Base-by-base conservation (phyloP, 1,284 basidiomycete genomes). In the Trichosporon ovoides region DNA sequence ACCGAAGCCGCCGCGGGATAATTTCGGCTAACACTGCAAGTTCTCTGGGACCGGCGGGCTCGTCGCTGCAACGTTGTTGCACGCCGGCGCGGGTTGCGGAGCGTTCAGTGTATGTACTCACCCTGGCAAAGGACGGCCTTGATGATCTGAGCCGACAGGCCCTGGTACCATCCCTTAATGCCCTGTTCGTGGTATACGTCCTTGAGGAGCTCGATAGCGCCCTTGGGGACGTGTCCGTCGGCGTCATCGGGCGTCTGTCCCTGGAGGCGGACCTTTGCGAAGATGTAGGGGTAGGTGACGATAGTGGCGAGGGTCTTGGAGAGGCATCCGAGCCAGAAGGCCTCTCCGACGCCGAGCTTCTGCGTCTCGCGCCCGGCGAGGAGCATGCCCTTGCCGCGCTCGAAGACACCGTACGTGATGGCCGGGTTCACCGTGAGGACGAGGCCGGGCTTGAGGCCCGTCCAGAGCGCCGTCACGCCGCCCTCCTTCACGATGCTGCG, bases 381-480 rank as follows among this genome's bases (percentile, higher is more conserved):
- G 54, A 68, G 22, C 57, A 59, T 65, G 2, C 65, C 56, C 81
- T 98, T 98, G 62, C 96, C 82, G 53, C 93, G 84, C 80, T 98
- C 95, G 72, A 91, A 98, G 37, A 88, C 83, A 53, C 96, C 96
- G 75, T 98, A 99, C 1, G 96, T 99, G 78, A 99, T 98, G 19
- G 96, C 94, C 2, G 96, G 96, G 78, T 99, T 99, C 53, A 89
- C 85, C 35, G 93, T 97, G 40, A 99, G 83, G 10, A 98, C 92
- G 64, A 98, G 80, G 46, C 90, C 87, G 4, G 96, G 94, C 74
- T 87, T 89, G 58, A 99, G 81, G 10, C 96, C 96, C 11, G 93
- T 82, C 96, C 96, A 98, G 14, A 98, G 81, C 13, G 93, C 96
- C 0, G 87, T 83, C 13, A 94, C 78, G 56, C 96, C 96, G 65